These are phyloP conservation scores for Daldinia childiae DNA, from an alignment of 495 filamentous ascomycete species.

Conservation along the genomic window DNA sequence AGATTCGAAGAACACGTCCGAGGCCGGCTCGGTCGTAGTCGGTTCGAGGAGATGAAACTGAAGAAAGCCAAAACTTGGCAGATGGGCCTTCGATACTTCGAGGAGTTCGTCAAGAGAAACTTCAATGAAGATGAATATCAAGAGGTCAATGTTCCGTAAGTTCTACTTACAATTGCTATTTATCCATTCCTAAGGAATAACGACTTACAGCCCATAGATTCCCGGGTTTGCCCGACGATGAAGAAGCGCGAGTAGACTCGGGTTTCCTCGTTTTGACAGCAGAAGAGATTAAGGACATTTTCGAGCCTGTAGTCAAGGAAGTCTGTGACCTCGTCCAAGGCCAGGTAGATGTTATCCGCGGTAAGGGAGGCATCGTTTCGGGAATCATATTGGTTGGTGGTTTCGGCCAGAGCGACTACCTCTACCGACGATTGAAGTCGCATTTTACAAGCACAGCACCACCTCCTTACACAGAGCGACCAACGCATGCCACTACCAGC, in stretches of 20 bases:
- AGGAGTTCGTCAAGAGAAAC: constrained; percentile 75
- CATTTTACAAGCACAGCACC: constrained; percentile 72
- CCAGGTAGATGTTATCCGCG: constrained; percentile 67
- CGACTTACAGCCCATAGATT: constrained; percentile 52
- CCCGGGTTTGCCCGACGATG: constrained; percentile 75
- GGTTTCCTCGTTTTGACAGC: constrained; percentile 72
- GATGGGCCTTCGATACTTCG: constrained; percentile 75
- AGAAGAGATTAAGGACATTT: constrained; percentile 68
- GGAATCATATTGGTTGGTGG: constrained; percentile 75
- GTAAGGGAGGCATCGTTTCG: constrained; percentile 70
- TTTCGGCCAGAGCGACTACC: constrained; percentile 74
- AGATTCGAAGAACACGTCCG: constrained; percentile 74
- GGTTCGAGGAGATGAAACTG: constrained; percentile 68
- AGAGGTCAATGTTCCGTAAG: constrained; percentile 72
- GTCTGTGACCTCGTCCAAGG: constrained; percentile 68
- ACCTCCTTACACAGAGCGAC: constrained; percentile 72
- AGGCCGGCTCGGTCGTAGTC: constrained; percentile 62
- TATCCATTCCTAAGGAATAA: background rate
- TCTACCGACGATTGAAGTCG: constrained; percentile 70
- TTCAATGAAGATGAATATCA: constrained; percentile 78
- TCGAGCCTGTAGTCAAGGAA: constrained; percentile 71
- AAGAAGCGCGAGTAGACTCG: constrained; percentile 67
- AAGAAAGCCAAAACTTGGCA: constrained; percentile 73
- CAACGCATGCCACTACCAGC: constrained; percentile 61
- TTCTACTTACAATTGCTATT: background rate